Evolutionary conservation across 2,329 filamentous ascomycete genomes (phyloP).

Genomic region (Fusarium multiceps): DNA sequence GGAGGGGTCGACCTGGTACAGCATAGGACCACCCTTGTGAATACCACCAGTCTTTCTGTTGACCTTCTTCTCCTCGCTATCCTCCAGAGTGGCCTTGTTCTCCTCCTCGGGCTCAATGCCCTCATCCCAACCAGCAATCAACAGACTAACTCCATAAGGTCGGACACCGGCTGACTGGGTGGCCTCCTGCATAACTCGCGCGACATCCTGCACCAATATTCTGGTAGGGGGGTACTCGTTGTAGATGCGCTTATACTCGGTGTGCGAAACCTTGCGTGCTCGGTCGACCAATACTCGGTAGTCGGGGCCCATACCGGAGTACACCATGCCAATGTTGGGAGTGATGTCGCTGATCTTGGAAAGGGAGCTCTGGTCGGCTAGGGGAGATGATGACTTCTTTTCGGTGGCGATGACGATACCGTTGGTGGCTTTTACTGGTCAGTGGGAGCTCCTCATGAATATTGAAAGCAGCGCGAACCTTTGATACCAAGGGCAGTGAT

Average conservation of each 20-base stretch:
- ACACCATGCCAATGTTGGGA: slow-evolving; percentile 99
- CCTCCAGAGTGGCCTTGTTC: slow-evolving; percentile 59
- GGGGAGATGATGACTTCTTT: slow-evolving; percentile 98
- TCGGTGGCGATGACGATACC: slow-evolving; percentile 98
- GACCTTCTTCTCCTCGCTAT: slow-evolving; percentile 76
- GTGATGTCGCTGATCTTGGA: slow-evolving; percentile 99
- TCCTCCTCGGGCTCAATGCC: slow-evolving; percentile 88
- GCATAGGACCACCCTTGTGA: slow-evolving; percentile 92
- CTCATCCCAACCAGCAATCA: slow-evolving; percentile 98
- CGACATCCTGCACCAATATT: slow-evolving; percentile 98
- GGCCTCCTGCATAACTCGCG: slow-evolving; percentile 97
- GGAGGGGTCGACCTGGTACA: slow-evolving; percentile 99
- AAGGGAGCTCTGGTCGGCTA: slow-evolving; percentile 93
- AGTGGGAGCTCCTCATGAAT: slow-evolving; percentile 23
- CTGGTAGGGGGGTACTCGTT: slow-evolving; percentile 99
- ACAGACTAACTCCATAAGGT: slow-evolving; percentile 93
- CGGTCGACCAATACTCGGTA: slow-evolving; percentile 98
- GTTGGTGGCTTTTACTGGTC: slow-evolving; percentile 79
- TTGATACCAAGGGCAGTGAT: slow-evolving; percentile 99
- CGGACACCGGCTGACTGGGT: slow-evolving; percentile 98
- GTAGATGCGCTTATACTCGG: slow-evolving; percentile 99
- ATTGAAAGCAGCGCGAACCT: slow-evolving; percentile 66
- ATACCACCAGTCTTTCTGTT: slow-evolving; percentile 94
- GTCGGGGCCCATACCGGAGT: slow-evolving; percentile 98
- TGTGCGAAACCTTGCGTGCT: slow-evolving; percentile 97